Percentiles rank a stretch among this genome's conserved stretches.
These are phyloP conservation scores for Pseudogymnoascus verrucosus DNA, from an alignment of 2,329 filamentous ascomycete genomes.

Conservation along the genomic window DNA sequence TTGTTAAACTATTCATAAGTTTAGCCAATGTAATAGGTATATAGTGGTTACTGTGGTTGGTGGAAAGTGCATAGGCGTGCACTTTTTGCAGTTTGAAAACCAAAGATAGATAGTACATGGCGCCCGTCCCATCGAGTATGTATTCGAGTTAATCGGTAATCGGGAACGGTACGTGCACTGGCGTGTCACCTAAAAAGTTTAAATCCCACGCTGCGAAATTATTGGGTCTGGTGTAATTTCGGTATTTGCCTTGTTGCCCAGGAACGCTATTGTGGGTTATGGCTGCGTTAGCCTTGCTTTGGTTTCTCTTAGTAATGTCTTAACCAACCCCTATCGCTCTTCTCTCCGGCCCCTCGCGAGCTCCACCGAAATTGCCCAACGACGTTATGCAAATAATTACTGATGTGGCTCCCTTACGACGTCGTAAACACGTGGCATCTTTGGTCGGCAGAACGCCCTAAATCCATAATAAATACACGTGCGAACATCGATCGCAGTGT, in stretches of 20 bases:
- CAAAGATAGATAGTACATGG: too few relatives aligned
- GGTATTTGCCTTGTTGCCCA: not conserved
- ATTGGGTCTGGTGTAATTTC: not conserved
- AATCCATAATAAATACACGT: not conserved
- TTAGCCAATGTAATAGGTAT: too few relatives aligned
- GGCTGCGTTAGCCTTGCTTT: not conserved
- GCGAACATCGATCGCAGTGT: not conserved
- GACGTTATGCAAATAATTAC: not conserved
- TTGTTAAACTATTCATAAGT: too few relatives aligned
- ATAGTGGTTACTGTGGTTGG: too few relatives aligned
- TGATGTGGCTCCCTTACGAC: not conserved
- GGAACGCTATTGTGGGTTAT: not conserved
- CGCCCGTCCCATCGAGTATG: too few relatives aligned
- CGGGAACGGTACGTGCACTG: not conserved
- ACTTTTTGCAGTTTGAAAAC: too few relatives aligned
- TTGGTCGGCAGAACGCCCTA: not conserved
- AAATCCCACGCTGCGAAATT: not conserved
- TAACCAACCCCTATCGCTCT: not conserved
- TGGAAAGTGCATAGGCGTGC: too few relatives aligned
- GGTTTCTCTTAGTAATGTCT: not conserved
- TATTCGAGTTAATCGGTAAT: too few relatives aligned
- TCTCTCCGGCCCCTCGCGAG: not conserved
- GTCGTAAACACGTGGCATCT: not conserved
- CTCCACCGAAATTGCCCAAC: not conserved
- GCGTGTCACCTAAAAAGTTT: not conserved